A percentile compares a stretch with the other conserved stretches of the same genome.
Evolutionary conservation across 2,329 filamentous ascomycete genomes (phyloP).

Genomic region (Ophiostoma himal-ulmi): DNA sequence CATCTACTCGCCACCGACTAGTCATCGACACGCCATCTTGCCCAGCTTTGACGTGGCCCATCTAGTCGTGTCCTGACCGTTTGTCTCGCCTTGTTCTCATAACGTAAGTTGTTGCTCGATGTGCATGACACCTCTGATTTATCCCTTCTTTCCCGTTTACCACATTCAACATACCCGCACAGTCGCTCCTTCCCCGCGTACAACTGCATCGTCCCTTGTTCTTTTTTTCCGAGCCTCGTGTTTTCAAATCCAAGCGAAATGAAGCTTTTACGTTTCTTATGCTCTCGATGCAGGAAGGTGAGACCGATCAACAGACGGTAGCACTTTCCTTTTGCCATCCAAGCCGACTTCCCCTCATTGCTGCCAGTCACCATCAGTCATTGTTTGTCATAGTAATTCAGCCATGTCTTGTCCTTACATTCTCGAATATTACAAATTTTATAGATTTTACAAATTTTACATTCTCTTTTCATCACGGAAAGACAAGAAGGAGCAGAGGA

Average conservation of each 20-base stretch:
- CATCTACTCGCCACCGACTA: conserved; percentile 17
- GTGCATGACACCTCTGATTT: not conserved
- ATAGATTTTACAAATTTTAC: not conserved
- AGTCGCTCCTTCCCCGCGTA: not conserved
- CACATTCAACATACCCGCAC: not conserved
- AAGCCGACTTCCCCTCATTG: not conserved
- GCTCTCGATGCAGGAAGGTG: not conserved
- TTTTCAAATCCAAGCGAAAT: not conserved
- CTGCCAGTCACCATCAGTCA: too few relatives aligned
- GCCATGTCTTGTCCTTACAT: not conserved
- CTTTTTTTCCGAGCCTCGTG: not conserved
- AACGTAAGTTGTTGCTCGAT: conserved; percentile 20
- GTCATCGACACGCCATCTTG: conserved; percentile 25
- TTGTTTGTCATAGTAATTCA: conserved; percentile 1
- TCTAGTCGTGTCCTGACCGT: not conserved
- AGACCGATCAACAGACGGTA: not conserved
- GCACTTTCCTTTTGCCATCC: not conserved
- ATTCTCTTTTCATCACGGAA: not conserved
- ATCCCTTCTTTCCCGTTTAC: not conserved
- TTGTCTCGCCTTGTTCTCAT: conserved; percentile 17
- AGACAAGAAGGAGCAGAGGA: conserved; percentile 11
- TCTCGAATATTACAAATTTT: not conserved
- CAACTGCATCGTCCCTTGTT: not conserved
- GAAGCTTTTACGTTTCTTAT: not conserved
- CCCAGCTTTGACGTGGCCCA: conserved; percentile 21